A percentile compares a stretch with the other conserved stretches of the same genome.
These are phyloP conservation scores for Camellia japonica DNA, from an alignment of 148 eudicot species.

Conservation along the genomic window DNA sequence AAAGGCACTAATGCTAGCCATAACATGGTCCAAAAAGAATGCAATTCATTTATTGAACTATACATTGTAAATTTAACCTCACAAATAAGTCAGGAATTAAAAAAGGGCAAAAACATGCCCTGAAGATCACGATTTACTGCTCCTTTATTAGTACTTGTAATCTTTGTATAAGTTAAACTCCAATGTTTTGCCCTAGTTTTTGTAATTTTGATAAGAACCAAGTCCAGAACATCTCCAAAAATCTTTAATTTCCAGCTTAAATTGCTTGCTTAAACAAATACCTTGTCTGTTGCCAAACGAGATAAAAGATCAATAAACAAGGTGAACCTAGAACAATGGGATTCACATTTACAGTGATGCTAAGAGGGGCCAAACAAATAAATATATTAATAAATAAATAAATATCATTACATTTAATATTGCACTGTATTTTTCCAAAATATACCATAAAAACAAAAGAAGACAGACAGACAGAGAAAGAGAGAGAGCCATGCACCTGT, in stretches of 20 bases:
- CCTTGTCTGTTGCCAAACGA: background rate
- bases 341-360: conserved; percentile 6
- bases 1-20: background rate
- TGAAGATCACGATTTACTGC: no score
- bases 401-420: background rate
- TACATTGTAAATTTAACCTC: no score
- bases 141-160: background rate
- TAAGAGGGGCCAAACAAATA: background rate
- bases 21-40: background rate
- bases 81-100: no score
- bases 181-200: background rate
- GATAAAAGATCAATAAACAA: no score
- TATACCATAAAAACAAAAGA: background rate
- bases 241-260: background rate
- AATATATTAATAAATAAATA: background rate
- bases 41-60: background rate
- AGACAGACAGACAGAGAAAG: background rate
- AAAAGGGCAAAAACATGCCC: no score
- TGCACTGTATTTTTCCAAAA: background rate
- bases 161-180: background rate
- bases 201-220: background rate
- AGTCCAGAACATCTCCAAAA: background rate
- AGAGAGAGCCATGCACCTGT: conserved; percentile 47
- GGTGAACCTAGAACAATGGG: background rate
- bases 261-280: background rate